Evolutionary conservation across 1,284 basidiomycete genomes (phyloP).

Genomic region (Microbotryum silenes-acaulis): DNA sequence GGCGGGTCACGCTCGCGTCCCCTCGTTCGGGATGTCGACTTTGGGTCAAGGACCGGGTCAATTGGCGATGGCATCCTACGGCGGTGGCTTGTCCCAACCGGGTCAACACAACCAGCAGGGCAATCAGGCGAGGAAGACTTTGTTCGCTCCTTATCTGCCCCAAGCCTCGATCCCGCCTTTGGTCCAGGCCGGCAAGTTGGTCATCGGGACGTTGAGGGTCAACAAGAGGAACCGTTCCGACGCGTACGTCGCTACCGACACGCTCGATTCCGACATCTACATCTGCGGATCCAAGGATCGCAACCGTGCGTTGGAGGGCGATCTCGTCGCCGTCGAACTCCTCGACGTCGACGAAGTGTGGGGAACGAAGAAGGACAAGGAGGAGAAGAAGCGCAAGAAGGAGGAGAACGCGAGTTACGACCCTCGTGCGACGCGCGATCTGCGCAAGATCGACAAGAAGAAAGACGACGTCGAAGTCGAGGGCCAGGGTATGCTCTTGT

Average conservation of each 20-base stretch:
- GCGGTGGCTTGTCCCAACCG: slow-evolving; percentile 66
- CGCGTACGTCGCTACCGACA: slow-evolving; percentile 98
- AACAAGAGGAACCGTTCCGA: slow-evolving; percentile 92
- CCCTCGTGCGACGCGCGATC: slow-evolving; percentile 51
- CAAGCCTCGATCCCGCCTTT: slow-evolving; percentile 95
- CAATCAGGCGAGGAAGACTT: slow-evolving; percentile 83
- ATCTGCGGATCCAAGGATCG: slow-evolving; percentile 75
- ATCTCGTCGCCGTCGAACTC: slow-evolving; percentile 96
- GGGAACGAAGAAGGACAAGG: slow-evolving; percentile 99
- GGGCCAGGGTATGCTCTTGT: slow-evolving; percentile 89
- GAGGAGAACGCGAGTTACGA: slow-evolving; percentile 95
- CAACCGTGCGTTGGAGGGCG: slow-evolving; percentile 95
- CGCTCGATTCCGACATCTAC: slow-evolving; percentile 97
- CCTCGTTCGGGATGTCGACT: slow-evolving; percentile 88
- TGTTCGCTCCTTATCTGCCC: slow-evolving; percentile 97
- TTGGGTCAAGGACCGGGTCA: slow-evolving; percentile 26
- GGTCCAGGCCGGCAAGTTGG: slow-evolving; percentile 94
- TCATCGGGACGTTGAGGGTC: slow-evolving; percentile 92
- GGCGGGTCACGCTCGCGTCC: slow-evolving; percentile 91
- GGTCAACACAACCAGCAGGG: slow-evolving; percentile 27
- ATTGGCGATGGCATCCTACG: slow-evolving; percentile 67
- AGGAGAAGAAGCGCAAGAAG: slow-evolving; percentile 99
- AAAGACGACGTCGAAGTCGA: slow-evolving; percentile 99
- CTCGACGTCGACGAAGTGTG: slow-evolving; percentile 97
- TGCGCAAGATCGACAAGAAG: slow-evolving; percentile 94